These are phyloP conservation scores for Daucus carota DNA, from an alignment of 129 eudicot species.

Conservation along the genomic window DNA sequence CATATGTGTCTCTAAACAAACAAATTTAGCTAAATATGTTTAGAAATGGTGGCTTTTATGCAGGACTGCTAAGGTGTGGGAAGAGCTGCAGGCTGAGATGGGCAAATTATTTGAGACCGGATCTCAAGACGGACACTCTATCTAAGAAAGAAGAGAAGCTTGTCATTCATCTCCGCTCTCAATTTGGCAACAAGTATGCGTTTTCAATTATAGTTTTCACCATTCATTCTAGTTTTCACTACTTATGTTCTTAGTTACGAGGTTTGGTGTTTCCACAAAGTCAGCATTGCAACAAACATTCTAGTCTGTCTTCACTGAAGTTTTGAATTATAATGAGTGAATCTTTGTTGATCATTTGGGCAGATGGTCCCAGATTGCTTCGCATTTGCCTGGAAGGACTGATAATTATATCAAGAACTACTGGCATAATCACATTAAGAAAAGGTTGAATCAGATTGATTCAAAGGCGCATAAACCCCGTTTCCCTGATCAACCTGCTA, in stretches of 20 bases:
- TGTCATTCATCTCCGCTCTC: not conserved
- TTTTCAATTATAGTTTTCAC: not conserved
- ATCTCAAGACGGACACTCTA: not conserved
- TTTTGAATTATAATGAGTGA: no score
- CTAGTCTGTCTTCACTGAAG: no score
- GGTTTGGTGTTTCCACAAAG: no score
- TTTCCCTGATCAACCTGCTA: not conserved
- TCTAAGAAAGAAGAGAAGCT: not conserved
- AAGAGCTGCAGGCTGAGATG: not conserved
- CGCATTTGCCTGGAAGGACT: not conserved
- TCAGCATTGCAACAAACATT: no score
- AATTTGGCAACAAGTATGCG: not conserved
- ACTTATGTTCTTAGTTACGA: no score
- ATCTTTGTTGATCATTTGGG: not conserved
- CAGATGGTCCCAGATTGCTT: slow-evolving; percentile 1
- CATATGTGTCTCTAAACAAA: no score
- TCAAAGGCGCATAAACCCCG: not conserved
- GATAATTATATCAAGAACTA: not conserved
- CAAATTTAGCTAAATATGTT: no score
- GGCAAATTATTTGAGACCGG: not conserved
- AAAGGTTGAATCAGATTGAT: not conserved
- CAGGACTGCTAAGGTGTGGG: not conserved
- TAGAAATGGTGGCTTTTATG: not conserved
- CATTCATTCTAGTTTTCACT: no score
- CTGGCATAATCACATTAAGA: slow-evolving; percentile 1